These are phyloP conservation scores for Cordyceps fumosorosea DNA, from an alignment of 2,329 filamentous ascomycete genomes.

Conservation along the genomic window DNA sequence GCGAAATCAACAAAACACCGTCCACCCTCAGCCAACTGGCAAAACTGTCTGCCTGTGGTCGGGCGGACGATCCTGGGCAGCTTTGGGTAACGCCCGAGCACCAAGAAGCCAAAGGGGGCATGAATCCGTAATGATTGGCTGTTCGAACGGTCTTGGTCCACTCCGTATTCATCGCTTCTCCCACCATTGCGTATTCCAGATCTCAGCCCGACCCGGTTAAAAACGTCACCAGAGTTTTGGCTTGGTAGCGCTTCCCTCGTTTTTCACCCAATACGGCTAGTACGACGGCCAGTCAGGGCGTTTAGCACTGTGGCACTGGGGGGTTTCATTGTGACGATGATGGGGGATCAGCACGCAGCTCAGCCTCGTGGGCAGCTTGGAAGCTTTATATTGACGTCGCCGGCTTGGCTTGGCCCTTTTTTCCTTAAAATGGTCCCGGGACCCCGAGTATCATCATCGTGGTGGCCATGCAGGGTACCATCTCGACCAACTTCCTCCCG, in stretches of 20 bases:
- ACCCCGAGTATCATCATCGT: neutral
- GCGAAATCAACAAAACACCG: neutral
- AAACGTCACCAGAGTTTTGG: neutral
- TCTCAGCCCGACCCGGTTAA: constrained; percentile 8
- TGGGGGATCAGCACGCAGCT: neutral
- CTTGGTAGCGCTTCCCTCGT: constrained; percentile 1
- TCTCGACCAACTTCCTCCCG: neutral
- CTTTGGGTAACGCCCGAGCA: neutral
- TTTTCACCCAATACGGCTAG: constrained; percentile 7
- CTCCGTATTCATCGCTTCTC: neutral
- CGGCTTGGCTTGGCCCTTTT: neutral
- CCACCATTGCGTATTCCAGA: neutral
- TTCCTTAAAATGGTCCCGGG: neutral
- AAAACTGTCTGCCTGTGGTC: neutral
- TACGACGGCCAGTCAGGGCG: neutral
- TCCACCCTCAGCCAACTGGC: neutral
- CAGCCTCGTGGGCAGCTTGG: neutral
- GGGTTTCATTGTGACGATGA: neutral
- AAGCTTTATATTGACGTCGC: constrained; percentile 1
- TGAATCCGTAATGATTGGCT: neutral
- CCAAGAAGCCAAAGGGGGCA: neutral
- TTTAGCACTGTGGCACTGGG: neutral
- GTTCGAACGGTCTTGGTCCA: neutral
- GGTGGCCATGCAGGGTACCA: neutral
- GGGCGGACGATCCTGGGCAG: neutral